These are phyloP conservation scores for Aspergillus transmontanensis DNA, from an alignment of 2,329 filamentous ascomycete genomes.

Conservation along the genomic window DNA sequence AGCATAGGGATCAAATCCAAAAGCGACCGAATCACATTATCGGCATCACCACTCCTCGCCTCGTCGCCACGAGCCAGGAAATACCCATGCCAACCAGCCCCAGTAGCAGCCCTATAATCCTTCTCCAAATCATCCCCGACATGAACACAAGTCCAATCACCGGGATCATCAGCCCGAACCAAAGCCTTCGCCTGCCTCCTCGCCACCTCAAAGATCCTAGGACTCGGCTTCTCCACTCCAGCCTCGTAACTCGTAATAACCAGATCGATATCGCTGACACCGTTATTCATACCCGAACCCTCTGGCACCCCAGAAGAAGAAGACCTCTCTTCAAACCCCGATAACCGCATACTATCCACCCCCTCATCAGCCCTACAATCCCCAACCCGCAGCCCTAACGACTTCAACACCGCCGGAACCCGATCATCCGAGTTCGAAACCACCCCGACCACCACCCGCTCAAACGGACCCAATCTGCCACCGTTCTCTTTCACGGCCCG, in stretches of 20 bases:
- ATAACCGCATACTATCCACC: constrained; percentile 28
- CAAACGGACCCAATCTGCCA: constrained; percentile 25
- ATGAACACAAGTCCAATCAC: constrained; percentile 39
- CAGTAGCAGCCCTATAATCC: constrained; percentile 42
- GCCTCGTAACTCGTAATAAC: constrained; percentile 51
- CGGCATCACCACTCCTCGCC: constrained; percentile 5
- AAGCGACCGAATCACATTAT: constrained; percentile 25
- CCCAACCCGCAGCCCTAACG: constrained; percentile 43
- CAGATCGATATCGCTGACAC: constrained; percentile 43
- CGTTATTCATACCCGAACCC: neutral
- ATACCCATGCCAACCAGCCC: constrained; percentile 43
- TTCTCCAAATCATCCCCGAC: constrained; percentile 49
- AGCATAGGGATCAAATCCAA: constrained; percentile 27
- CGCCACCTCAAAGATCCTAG: constrained; percentile 44
- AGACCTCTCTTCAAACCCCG: constrained; percentile 21
- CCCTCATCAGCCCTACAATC: constrained; percentile 35
- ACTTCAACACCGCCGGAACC: constrained; percentile 41
- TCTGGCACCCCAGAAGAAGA: neutral
- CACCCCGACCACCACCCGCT: constrained; percentile 44
- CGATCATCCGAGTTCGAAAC: constrained; percentile 52
- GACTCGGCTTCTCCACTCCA: constrained; percentile 47
- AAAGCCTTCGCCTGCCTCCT: constrained; percentile 31
- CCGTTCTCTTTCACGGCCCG: constrained; percentile 15
- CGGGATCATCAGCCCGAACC: constrained; percentile 1
- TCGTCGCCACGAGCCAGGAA: constrained; percentile 29